These are phyloP conservation scores for Aspergillus sp. DNA, from an alignment of 2,329 filamentous ascomycete species.

Conservation along the genomic window DNA sequence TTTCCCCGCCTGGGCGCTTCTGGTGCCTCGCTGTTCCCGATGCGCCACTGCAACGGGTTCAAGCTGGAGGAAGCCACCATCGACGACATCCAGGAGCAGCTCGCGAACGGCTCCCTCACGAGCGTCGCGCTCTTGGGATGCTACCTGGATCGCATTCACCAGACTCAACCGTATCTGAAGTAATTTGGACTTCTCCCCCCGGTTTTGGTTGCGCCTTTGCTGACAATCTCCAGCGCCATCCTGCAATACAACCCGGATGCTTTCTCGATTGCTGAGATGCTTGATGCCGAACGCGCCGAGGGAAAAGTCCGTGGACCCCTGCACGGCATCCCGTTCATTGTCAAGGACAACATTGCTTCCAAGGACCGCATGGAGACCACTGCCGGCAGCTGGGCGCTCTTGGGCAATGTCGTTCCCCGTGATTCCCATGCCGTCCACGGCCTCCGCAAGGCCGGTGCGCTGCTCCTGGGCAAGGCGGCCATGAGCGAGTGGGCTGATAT, in stretches of 20 bases:
- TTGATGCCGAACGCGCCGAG: conserved; percentile 51
- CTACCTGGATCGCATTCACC: conserved; percentile 52
- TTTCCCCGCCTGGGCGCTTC: conserved; percentile 29
- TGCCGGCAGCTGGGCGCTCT: conserved; percentile 57
- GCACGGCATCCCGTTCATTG: conserved; percentile 65
- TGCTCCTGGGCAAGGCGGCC: conserved; percentile 62
- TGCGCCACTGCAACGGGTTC: conserved; percentile 53
- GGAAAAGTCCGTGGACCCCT: conserved; percentile 55
- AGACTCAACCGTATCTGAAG: conserved; percentile 58
- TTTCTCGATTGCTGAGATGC: conserved; percentile 48
- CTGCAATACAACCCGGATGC: conserved; percentile 61
- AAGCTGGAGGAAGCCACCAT: conserved; percentile 60
- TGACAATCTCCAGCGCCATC: conserved; percentile 28
- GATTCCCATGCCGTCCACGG: conserved; percentile 56
- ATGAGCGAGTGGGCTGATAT: conserved; percentile 68
- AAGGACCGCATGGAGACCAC: conserved; percentile 66
- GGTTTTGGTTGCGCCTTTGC: background rate
- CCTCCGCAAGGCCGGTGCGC: conserved; percentile 56
- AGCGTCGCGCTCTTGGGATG: conserved; percentile 52
- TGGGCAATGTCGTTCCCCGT: conserved; percentile 57
- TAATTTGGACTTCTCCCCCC: conserved; percentile 18
- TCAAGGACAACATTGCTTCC: conserved; percentile 60
- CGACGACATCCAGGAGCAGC: conserved; percentile 53
- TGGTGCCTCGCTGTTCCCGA: conserved; percentile 45
- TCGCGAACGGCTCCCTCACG: conserved; percentile 48